A percentile compares a stretch with the other conserved stretches of the same genome.
These are phyloP conservation scores for Centaurea solstitialis DNA, from an alignment of 129 eudicot species.

Conservation along the genomic window DNA sequence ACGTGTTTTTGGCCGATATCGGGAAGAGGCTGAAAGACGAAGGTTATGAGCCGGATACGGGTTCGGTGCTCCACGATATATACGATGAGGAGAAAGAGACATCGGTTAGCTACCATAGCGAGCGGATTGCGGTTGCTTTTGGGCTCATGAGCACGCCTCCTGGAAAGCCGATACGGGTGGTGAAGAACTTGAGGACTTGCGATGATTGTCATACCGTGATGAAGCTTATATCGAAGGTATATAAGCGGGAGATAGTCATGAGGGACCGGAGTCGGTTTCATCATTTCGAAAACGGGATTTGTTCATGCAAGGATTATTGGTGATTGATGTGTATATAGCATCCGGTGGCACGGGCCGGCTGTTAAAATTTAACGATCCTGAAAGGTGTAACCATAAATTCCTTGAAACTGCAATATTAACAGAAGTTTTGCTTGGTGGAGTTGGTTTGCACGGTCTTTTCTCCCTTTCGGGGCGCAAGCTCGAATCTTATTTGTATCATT, in stretches of 20 bases:
- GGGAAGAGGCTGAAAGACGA: conserved; percentile 32
- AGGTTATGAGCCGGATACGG: conserved; percentile 55
- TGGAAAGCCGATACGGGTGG: conserved; percentile 43
- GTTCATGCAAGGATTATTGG: conserved; percentile 62
- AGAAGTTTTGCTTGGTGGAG: no score
- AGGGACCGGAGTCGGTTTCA: conserved; percentile 57
- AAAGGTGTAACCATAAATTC: no score
- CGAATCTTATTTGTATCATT: no score
- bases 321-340: conserved; percentile 28
- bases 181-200: conserved; percentile 50
- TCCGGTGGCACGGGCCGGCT: not conserved
- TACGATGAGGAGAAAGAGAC: conserved; percentile 60
- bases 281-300: conserved; percentile 50
- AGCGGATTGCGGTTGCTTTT: conserved; percentile 60
- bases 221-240: conserved; percentile 43
- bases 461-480: no score
- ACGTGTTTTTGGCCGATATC: conserved; percentile 43
- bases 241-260: conserved; percentile 45
- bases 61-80: conserved; percentile 53
- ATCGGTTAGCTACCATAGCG: conserved; percentile 48
- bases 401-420: no score
- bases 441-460: no score
- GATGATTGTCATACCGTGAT: conserved; percentile 49
- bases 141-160: conserved; percentile 47
- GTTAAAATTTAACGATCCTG: no score